These are phyloP conservation scores for Tanacetum coccineum DNA, from an alignment of 129 eudicot species.

Conservation along the genomic window DNA sequence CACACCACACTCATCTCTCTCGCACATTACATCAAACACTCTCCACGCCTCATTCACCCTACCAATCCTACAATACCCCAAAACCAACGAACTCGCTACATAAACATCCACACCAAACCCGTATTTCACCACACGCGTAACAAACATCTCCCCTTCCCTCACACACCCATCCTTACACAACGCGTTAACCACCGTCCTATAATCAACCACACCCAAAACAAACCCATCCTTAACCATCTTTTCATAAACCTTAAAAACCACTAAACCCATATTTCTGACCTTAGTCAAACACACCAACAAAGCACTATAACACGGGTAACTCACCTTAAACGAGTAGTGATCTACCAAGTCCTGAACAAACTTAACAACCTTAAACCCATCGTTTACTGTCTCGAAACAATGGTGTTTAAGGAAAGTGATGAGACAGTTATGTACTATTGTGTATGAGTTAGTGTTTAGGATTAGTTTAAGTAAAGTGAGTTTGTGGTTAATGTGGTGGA, in stretches of 20 bases:
- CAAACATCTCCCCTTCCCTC: slow-evolving; percentile 33
- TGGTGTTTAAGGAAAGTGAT: slow-evolving; percentile 31
- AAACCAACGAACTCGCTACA: slow-evolving; percentile 37
- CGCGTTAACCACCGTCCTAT: slow-evolving; percentile 28
- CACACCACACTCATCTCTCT: slow-evolving; percentile 29
- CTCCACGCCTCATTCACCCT: slow-evolving; percentile 27
- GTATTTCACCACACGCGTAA: slow-evolving; percentile 30
- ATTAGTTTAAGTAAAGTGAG: slow-evolving; percentile 25
- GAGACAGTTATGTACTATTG: slow-evolving; percentile 24
- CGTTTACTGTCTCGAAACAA: slow-evolving; percentile 15
- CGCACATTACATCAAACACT: slow-evolving; percentile 43
- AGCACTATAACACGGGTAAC: slow-evolving; percentile 43
- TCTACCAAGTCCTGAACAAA: slow-evolving; percentile 29
- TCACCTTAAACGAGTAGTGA: slow-evolving; percentile 26
- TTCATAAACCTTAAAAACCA: slow-evolving; percentile 32
- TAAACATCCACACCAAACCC: slow-evolving; percentile 40
- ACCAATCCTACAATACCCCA: slow-evolving; percentile 39
- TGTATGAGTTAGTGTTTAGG: slow-evolving; percentile 2
- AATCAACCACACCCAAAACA: slow-evolving; percentile 28
- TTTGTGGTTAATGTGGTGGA: slow-evolving; percentile 23
- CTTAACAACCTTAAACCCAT: slow-evolving; percentile 23
- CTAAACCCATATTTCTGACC: slow-evolving; percentile 29
- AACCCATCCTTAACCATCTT: slow-evolving; percentile 40
- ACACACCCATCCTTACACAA: slow-evolving; percentile 40
- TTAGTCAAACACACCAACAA: slow-evolving; percentile 42